These are phyloP conservation scores for Chlorella vulgaris DNA, from an alignment of 139 green algal species.

Conservation along the genomic window DNA sequence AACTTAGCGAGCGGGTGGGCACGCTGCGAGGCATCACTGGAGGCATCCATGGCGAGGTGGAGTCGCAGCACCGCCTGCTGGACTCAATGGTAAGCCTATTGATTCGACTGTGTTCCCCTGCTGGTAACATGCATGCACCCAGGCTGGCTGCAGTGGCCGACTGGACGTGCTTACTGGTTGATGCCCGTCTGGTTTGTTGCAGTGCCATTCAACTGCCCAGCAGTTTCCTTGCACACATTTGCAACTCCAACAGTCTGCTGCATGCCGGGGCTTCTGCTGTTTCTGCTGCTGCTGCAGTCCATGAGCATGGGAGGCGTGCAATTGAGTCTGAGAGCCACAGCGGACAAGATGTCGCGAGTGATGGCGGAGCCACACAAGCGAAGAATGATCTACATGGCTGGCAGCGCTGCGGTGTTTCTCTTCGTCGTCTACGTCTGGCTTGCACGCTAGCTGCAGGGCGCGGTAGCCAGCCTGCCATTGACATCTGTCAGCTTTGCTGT, in stretches of 20 bases:
- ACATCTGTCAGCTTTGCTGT: not conserved
- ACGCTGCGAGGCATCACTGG: conserved; percentile 69
- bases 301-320: conserved; percentile 53
- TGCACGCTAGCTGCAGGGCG: no score
- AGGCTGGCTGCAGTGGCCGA: no score
- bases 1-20: conserved; percentile 64
- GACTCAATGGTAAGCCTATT: conserved; percentile 69
- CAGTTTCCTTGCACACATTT: no score
- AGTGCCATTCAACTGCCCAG: no score
- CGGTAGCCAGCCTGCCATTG: no score
- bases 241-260: no score
- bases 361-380: conserved; percentile 58
- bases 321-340: conserved; percentile 54
- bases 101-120: not conserved
- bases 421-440: conserved; percentile 63
- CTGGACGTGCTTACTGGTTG: no score
- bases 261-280: no score
- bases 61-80: conserved; percentile 66
- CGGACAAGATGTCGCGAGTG: conserved; percentile 68
- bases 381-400: conserved; percentile 48
- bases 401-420: conserved; percentile 38
- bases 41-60: conserved; percentile 66
- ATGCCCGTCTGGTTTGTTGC: no score
- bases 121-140: not conserved
- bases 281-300: conserved; percentile 38